These are phyloP conservation scores for Xylaria arbuscula DNA, from an alignment of 2,329 filamentous ascomycete genomes.

Conservation along the genomic window DNA sequence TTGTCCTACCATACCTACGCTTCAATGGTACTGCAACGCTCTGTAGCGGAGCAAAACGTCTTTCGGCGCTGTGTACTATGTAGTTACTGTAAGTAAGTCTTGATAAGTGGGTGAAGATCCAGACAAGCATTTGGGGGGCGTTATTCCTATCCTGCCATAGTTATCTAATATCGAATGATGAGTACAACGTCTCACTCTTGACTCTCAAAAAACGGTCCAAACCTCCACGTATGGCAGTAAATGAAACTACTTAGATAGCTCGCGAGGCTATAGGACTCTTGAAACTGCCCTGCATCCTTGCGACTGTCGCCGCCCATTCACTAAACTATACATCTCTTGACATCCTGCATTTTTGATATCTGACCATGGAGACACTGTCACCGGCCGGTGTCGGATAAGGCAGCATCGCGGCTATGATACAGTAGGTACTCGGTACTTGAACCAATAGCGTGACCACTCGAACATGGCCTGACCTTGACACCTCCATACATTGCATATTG, in stretches of 20 bases:
- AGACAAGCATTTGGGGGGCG: neutral
- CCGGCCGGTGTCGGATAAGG: slow-evolving; percentile 7
- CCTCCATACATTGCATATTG: slow-evolving; percentile 5
- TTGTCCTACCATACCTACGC: slow-evolving; percentile 5
- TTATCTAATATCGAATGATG: neutral
- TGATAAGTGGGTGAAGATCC: neutral
- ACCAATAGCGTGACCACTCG: slow-evolving; percentile 10
- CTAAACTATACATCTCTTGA: neutral
- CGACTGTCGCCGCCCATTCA: neutral
- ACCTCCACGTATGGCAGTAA: neutral
- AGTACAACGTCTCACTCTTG: neutral
- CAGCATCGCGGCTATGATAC: slow-evolving; percentile 22
- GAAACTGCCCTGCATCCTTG: neutral
- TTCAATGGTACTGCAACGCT: slow-evolving; percentile 9
- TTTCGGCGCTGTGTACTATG: neutral
- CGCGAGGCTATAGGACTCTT: neutral
- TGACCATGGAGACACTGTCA: neutral
- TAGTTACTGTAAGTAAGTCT: neutral
- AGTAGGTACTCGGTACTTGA: slow-evolving; percentile 8
- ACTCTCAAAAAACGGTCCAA: neutral
- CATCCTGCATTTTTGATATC: neutral
- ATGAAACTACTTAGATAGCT: no score
- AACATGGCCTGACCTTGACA: slow-evolving; percentile 11
- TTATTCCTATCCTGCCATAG: slow-evolving; percentile 3
- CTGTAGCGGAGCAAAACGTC: neutral